Evolutionary conservation across 208 protist species (phyloP).

Genomic region (Crithidia fasciculata): DNA sequence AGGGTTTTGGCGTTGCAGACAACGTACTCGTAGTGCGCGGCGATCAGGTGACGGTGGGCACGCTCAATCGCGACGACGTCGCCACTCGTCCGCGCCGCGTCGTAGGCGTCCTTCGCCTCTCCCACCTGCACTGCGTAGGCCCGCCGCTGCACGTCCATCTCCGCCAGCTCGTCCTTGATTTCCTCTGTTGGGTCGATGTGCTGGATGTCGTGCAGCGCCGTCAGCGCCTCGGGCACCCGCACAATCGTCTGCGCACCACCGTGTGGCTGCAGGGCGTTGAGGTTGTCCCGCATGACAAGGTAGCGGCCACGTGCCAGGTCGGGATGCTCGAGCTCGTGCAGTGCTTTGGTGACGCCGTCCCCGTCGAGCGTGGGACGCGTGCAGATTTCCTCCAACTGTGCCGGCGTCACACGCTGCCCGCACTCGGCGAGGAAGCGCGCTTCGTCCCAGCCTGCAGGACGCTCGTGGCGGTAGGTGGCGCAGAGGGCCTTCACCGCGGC

Average conservation of each 20-base stretch:
- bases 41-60: constrained; percentile 76
- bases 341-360: constrained; percentile 38
- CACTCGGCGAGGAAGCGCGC: constrained; percentile 65
- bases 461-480: constrained; percentile 66
- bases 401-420: constrained; percentile 54
- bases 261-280: constrained; percentile 57
- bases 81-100: constrained; percentile 44
- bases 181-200: constrained; percentile 61
- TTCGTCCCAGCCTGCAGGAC: constrained; percentile 79
- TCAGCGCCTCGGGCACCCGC: constrained; percentile 53
- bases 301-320: constrained; percentile 66
- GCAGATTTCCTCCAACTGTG: constrained; percentile 48
- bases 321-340: constrained; percentile 49
- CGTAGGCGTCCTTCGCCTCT: constrained; percentile 54
- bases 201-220: constrained; percentile 76
- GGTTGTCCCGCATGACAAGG: constrained; percentile 65
- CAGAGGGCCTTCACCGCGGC: constrained; percentile 40
- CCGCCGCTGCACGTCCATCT: constrained; percentile 52
- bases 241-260: constrained; percentile 42
- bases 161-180: constrained; percentile 69
- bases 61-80: constrained; percentile 82
- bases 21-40: constrained; percentile 76
- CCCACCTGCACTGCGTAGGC: constrained; percentile 45
- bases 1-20: constrained; percentile 64
- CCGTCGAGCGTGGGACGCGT: constrained; percentile 55